phyloP scores from a whole-genome alignment of 306 rosid genomes.

The Myrica gale region DNA sequence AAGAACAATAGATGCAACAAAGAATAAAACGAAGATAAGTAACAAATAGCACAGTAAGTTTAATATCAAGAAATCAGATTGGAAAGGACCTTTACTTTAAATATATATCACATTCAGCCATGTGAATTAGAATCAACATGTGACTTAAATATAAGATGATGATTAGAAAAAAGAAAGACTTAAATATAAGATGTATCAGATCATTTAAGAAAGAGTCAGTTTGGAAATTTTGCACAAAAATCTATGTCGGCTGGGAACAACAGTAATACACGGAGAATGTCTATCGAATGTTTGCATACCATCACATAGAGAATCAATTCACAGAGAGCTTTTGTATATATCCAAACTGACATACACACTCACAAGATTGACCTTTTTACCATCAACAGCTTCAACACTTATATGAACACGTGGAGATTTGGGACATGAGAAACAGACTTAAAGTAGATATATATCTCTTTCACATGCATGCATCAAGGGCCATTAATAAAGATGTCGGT shows the following conservation, averaged over 20 bases:
- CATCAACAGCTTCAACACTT: background rate
- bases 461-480: background rate
- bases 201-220: background rate
- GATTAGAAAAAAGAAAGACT: no score
- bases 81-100: background rate
- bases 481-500: no score
- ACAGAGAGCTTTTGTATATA: no score
- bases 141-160: no score
- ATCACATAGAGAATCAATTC: no score
- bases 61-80: background rate
- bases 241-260: background rate
- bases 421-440: background rate
- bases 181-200: background rate
- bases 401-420: background rate
- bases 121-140: background rate
- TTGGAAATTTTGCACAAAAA: background rate
- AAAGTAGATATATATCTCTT: background rate
- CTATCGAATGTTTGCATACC: no score
- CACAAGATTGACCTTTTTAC: background rate
- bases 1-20: background rate
- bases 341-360: background rate
- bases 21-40: constrained; percentile 3
- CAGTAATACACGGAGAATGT: no score
- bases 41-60: constrained; percentile 1
- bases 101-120: background rate